Base-by-base conservation (phyloP, 345 rosid species). In the Linum usitatissimum region DNA sequence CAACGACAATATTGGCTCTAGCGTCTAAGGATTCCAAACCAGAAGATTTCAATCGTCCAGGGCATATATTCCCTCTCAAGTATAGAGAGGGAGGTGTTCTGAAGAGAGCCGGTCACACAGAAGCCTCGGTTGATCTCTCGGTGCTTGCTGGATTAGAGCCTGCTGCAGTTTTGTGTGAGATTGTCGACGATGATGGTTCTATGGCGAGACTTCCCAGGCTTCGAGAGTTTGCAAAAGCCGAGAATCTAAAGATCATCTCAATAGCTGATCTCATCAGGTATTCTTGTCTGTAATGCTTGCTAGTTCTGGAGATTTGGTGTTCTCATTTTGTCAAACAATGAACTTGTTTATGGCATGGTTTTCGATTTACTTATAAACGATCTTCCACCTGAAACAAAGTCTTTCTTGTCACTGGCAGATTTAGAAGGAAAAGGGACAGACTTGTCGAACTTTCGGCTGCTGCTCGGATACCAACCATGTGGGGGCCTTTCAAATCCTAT, bases 101-200 rank as follows among this genome's bases (percentile, higher is more conserved):
- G 34, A 72, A 72, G 64, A 64, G 76, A 64, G 76, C 76, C 45
- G 76, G 76, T 60, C 76, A 72, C 51, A 72, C 72, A 2, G 72
- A 72, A 60, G 76, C 76, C 20, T 72, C 72, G n/a, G 76, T 23
- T 21, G 76, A 72, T 64, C 68, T 72, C 30, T 65, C 76, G 20
- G 31, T 68, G 53, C 63, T 72, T 3, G 76, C 76, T 55, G 76
- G 72, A 21, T 55, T 64, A 23, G 76, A 68, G 57, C 72, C 76
- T 51, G 69, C n/a, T 55, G 76, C 76, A 17, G 66, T 72, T 67
- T 64, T 72, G 49, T 72, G 76, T 55, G 76, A 72, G 66, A 60
- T 72, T 59, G 76, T 72, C 18, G 76, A 72, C 60, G 72, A 68
- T 40, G 76, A 72, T 72, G 76, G 72, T 13, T 72, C 76, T 18